Percentiles rank a stretch among this genome's conserved stretches.
These are phyloP conservation scores for Phytophthora parvispora DNA, from an alignment of 352 stramenopile species.

Conservation along the genomic window DNA sequence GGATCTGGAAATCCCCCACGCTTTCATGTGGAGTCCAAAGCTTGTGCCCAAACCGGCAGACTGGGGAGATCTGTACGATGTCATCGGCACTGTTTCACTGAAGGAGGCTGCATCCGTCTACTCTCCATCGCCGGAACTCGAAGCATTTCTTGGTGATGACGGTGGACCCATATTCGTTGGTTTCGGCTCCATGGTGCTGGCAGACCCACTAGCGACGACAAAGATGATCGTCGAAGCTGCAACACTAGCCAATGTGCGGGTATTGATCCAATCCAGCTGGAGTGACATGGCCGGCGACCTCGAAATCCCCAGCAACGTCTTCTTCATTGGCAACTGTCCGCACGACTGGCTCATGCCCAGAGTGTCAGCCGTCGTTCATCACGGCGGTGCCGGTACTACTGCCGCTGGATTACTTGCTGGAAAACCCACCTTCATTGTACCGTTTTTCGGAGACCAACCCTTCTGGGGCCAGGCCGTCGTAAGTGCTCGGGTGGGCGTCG, in stretches of 20 bases:
- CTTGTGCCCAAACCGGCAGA: conserved; percentile 91
- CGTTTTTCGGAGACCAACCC: conserved; percentile 96
- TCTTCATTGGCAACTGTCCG: conserved; percentile 70
- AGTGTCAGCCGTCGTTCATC: conserved; percentile 86
- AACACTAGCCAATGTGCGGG: conserved; percentile 61
- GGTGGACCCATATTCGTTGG: conserved; percentile 93
- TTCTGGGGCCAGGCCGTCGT: conserved; percentile 94
- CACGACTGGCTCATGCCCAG: conserved; percentile 94
- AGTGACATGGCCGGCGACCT: conserved; percentile 69
- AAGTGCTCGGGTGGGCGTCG: conserved; percentile 77
- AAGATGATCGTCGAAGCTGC: conserved; percentile 90
- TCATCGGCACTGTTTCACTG: conserved; percentile 86
- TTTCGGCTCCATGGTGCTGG: conserved; percentile 95
- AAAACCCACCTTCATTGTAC: conserved; percentile 94
- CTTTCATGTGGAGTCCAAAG: conserved; percentile 89
- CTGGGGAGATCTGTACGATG: conserved; percentile 85
- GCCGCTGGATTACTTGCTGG: conserved; percentile 89
- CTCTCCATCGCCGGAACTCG: conserved; percentile 57
- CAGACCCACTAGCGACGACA: conserved; percentile 67
- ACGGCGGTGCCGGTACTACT: conserved; percentile 89
- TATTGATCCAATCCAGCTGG: conserved; percentile 92
- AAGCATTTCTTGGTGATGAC: conserved; percentile 65
- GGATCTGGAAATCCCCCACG: conserved; percentile 80
- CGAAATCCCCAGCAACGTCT: conserved; percentile 54
- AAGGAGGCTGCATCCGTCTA: conserved; percentile 49